Conservation (phyloP, 1,284 basidiomycete genomes). For the Leccinum colubrinum region DNA sequence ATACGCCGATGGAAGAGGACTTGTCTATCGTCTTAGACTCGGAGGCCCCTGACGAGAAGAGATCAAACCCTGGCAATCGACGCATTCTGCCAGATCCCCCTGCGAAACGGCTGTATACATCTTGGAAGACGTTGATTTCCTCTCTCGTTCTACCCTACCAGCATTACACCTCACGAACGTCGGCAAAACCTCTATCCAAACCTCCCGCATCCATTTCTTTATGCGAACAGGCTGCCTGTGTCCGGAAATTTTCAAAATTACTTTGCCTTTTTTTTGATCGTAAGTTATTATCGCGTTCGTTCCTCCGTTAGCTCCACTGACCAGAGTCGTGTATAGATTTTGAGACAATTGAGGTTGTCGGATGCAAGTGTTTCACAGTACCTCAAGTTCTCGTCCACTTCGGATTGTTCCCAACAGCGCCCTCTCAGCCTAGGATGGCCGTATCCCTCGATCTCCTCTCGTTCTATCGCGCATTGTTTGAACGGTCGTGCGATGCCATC, state of each 20-base stretch:
- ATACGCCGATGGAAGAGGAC: too few relatives aligned
- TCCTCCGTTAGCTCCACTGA: neutral
- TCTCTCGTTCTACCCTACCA: neutral
- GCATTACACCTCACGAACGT: slow-evolving; percentile 1
- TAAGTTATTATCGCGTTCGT: neutral
- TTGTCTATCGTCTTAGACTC: neutral
- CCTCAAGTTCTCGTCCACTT: neutral
- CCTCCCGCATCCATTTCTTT: neutral
- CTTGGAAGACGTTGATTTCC: neutral
- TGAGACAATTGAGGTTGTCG: neutral
- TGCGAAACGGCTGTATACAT: neutral
- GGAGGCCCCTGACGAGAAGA: too few relatives aligned
- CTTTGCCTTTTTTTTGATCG: slow-evolving; percentile 1
- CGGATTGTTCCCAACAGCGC: neutral
- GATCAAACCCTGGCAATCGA: neutral
- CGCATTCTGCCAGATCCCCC: neutral
- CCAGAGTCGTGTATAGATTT: neutral
- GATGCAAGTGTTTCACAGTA: neutral
- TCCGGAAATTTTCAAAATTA: neutral
- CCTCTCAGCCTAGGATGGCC: neutral
- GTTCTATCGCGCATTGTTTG: neutral
- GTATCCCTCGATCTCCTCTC: neutral
- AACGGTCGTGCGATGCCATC: neutral
- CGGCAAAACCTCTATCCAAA: neutral
- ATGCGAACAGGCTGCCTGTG: neutral